phyloP scores from a whole-genome alignment of 257 asterid species.

The Phtheirospermum japonicum region DNA sequence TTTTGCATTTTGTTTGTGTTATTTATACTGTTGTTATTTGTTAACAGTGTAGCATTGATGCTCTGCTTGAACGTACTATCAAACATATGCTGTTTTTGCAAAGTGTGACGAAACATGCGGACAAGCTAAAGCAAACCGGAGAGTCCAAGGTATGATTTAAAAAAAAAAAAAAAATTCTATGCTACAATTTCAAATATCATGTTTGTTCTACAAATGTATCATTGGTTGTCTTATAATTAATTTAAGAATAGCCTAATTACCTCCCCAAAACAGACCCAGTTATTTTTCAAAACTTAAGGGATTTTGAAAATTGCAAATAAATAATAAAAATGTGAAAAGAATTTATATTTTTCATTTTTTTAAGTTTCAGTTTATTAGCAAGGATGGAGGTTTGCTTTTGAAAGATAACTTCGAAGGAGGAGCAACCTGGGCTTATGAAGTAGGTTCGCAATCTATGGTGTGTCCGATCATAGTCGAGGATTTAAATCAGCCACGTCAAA shows the following conservation, averaged over 20 bases:
- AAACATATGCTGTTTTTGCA: conserved; percentile 94
- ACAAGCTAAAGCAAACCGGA: conserved; percentile 77
- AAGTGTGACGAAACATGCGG: conserved; percentile 88
- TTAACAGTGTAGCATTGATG: conserved; percentile 94
- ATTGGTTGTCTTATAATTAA: too few species aligned
- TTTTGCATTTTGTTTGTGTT: too few species aligned
- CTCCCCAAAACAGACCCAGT: too few species aligned
- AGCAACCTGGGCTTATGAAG: conserved; percentile 97
- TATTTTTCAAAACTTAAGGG: background rate
- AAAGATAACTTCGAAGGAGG: conserved; percentile 84
- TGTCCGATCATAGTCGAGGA: conserved; percentile 95
- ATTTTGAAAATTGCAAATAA: background rate
- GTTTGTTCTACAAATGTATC: too few species aligned
- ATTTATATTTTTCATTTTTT: background rate
- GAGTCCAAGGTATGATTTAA: conserved; percentile 73
- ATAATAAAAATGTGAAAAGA: background rate
- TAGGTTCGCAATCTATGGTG: conserved; percentile 76
- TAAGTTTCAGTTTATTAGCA: conserved; percentile 55
- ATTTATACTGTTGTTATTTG: conserved; percentile 3
- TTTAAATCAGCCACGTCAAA: conserved; percentile 84
- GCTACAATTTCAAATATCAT: too few species aligned
- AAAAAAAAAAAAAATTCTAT: too few species aligned
- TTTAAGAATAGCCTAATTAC: too few species aligned
- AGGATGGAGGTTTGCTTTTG: conserved; percentile 67
- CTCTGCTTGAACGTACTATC: conserved; percentile 90